phyloP scores from a whole-genome alignment of 495 filamentous ascomycete genomes.

The Xylaria grammica region DNA sequence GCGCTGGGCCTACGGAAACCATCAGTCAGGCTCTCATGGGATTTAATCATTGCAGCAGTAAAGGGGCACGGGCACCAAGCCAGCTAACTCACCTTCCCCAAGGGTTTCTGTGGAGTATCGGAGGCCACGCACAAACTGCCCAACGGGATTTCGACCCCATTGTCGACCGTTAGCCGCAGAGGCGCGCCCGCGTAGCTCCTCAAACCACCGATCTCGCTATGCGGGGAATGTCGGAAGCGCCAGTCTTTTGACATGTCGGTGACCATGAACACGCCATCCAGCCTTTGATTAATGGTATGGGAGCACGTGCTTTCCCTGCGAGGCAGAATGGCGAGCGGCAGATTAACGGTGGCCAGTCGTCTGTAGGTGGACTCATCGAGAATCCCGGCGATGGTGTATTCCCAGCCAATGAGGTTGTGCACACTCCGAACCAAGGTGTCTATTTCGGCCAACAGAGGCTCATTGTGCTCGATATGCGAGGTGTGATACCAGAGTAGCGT shows the following conservation, averaged over 20 bases:
- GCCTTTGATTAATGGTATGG: slow-evolving; percentile 22
- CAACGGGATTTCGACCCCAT: slow-evolving; percentile 5
- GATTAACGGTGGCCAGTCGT: slow-evolving; percentile 21
- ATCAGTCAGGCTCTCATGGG: background rate
- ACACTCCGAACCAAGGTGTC: background rate
- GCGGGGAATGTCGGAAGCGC: slow-evolving; percentile 22
- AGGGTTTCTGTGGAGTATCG: slow-evolving; percentile 17
- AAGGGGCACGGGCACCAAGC: background rate
- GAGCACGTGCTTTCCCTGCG: slow-evolving; percentile 26
- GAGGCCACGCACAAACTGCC: slow-evolving; percentile 18
- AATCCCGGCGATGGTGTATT: slow-evolving; percentile 24
- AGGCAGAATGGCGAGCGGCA: slow-evolving; percentile 22
- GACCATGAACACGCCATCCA: slow-evolving; percentile 19
- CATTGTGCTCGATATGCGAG: slow-evolving; percentile 16
- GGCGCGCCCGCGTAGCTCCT: slow-evolving; percentile 22
- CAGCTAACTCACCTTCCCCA: background rate
- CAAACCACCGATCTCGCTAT: slow-evolving; percentile 19
- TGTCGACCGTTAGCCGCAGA: slow-evolving; percentile 1
- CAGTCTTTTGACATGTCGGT: slow-evolving; percentile 26
- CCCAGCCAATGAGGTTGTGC: slow-evolving; percentile 22
- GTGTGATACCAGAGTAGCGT: slow-evolving; percentile 27
- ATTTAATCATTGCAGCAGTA: background rate
- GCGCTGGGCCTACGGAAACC: background rate
- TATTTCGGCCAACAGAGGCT: slow-evolving; percentile 15
- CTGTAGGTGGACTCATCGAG: slow-evolving; percentile 21